Conservation (phyloP, 306 rosid genomes). For the Vigna trinervia region DNA sequence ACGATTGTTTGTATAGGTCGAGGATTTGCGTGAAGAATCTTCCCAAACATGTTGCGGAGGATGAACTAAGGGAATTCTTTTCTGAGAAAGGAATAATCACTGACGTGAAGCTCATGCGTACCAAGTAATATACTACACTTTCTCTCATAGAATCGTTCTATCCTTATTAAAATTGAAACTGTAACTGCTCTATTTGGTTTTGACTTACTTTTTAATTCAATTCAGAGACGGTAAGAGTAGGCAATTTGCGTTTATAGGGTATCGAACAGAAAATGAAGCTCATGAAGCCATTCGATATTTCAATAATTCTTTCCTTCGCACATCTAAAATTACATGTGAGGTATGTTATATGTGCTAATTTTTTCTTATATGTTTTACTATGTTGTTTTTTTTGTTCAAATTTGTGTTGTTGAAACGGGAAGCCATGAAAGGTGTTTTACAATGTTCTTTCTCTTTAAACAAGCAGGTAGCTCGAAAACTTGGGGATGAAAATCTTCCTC, state of each 20-base stretch:
- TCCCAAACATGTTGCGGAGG: constrained; percentile 67
- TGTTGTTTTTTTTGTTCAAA: background rate
- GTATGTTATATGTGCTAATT: constrained; percentile 45
- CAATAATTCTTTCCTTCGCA: constrained; percentile 64
- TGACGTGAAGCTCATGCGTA: constrained; percentile 81
- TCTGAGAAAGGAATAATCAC: constrained; percentile 86
- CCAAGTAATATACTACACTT: constrained; percentile 52
- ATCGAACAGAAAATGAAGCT: constrained; percentile 70
- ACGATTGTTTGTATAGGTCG: constrained; percentile 63
- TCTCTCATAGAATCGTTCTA: background rate
- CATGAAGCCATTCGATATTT: constrained; percentile 75
- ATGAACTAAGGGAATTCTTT: constrained; percentile 65
- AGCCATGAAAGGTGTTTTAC: background rate
- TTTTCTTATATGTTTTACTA: background rate
- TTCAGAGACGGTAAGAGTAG: constrained; percentile 80
- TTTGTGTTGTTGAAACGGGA: constrained; percentile 14
- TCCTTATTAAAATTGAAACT: background rate
- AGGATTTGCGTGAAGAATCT: constrained; percentile 87
- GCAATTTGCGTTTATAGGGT: constrained; percentile 83
- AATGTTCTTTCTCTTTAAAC: background rate
- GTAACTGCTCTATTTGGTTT: constrained; percentile 7
- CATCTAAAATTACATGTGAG: constrained; percentile 75
- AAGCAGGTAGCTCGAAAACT: constrained; percentile 69
- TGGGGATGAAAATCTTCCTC: constrained; percentile 84
- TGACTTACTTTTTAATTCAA: constrained; percentile 32